A percentile compares a stretch with the other conserved stretches of the same genome.
These are phyloP conservation scores for Symbiotaphrina buchneri DNA, from an alignment of 495 filamentous ascomycete species.

Conservation along the genomic window DNA sequence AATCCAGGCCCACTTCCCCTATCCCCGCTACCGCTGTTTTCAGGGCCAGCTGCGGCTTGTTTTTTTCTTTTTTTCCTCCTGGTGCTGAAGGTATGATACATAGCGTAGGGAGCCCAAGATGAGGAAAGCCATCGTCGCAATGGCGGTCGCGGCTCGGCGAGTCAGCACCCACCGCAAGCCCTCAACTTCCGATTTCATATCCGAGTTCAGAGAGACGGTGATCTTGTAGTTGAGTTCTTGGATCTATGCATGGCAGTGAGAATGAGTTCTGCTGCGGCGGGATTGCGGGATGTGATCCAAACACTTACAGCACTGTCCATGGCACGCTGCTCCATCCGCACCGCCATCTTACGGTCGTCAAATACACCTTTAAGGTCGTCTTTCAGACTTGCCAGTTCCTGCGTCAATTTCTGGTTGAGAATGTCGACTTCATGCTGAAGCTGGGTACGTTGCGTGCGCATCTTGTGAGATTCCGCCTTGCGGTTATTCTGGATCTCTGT, in stretches of 20 bases:
- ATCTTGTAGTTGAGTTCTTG: slow-evolving; percentile 91
- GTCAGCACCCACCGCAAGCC: slow-evolving; percentile 79
- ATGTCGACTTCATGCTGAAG: slow-evolving; percentile 91
- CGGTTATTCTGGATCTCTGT: slow-evolving; percentile 47
- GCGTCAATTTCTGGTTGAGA: slow-evolving; percentile 54
- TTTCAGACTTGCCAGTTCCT: slow-evolving; percentile 57
- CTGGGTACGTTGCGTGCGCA: slow-evolving; percentile 57
- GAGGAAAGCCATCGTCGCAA: slow-evolving; percentile 19
- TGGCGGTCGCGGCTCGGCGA: slow-evolving; percentile 59
- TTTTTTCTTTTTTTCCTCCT: slow-evolving; percentile 5
- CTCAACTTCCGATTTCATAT: slow-evolving; percentile 78
- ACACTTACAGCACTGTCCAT: slow-evolving; percentile 46
- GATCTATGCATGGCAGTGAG: slow-evolving; percentile 26
- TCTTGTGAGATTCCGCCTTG: slow-evolving; percentile 37
- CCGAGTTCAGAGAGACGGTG: slow-evolving; percentile 62
- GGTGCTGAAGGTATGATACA: slow-evolving; percentile 8
- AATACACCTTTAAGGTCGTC: slow-evolving; percentile 91
- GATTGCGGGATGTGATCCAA: not conserved
- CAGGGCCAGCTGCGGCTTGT: too few relatives aligned
- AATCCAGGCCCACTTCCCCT: too few relatives aligned
- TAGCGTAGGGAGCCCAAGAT: slow-evolving; percentile 10
- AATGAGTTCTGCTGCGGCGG: not conserved
- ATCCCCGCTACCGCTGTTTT: too few relatives aligned
- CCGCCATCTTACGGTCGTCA: slow-evolving; percentile 85
- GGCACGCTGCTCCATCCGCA: slow-evolving; percentile 59